Evolutionary conservation across 2,329 filamentous ascomycete species (phyloP).

Genomic region (Esteya vermicola): DNA sequence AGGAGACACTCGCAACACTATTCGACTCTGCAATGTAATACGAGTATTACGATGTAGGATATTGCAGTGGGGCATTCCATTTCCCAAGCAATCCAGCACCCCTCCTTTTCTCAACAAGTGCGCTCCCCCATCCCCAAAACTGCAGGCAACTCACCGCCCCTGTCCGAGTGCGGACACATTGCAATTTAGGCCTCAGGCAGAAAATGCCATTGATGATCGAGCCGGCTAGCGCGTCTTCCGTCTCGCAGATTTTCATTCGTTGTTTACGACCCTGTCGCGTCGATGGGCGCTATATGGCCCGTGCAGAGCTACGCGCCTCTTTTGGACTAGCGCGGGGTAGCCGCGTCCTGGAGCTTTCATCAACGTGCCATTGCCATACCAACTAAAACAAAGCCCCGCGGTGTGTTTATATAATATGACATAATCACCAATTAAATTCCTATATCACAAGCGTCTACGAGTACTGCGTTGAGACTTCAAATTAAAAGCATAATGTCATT

Average conservation of each 20-base stretch:
- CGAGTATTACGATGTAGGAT: no score
- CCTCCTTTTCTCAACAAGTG: no score
- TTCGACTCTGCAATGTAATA: no score
- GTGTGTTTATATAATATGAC: not conserved
- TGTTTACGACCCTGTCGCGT: constrained; percentile 6
- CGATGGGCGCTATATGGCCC: constrained; percentile 2
- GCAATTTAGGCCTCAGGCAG: constrained; percentile 8
- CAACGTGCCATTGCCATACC: no score
- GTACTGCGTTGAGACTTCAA: no score
- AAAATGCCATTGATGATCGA: not conserved
- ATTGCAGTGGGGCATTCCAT: constrained; percentile 1
- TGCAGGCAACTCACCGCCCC: not conserved
- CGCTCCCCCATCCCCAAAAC: not conserved
- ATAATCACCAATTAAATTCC: not conserved
- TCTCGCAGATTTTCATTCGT: not conserved
- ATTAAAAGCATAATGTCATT: constrained; percentile 6
- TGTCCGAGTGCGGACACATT: no score
- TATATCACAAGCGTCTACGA: no score
- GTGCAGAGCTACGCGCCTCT: constrained; percentile 8
- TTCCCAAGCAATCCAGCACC: constrained; percentile 3
- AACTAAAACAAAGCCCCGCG: not conserved
- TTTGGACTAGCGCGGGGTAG: constrained; percentile 7
- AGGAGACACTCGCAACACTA: no score
- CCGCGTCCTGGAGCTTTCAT: no score
- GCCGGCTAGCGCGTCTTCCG: constrained; percentile 7